Evolutionary conservation across 1,284 basidiomycete species (phyloP), one percentile per base, ranked within the genome.

Genomic region (Apiotrichum gamsii): DNA sequence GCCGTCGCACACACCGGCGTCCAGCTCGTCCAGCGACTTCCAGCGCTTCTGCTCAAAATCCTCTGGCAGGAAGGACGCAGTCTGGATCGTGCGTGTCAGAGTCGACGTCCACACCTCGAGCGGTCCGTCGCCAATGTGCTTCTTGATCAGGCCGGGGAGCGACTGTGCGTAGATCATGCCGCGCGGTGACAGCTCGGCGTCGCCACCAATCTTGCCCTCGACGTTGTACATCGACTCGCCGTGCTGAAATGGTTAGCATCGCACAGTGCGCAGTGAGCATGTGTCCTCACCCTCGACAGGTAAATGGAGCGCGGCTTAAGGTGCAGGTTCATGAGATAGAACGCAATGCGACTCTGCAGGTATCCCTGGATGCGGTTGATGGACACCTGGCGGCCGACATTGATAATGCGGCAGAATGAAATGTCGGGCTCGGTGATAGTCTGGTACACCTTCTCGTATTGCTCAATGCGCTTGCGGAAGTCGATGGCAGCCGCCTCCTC

Each of bases 241-340:
- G 65, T 99, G 95, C 88, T 93, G 60, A n/a, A 23, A 31, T 8
- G 9, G 24, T 49, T 18, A 54, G 47, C 19, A 28, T 30, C 14
- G 15, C 18, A 28, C 25, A 6, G 11, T 11, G 23, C 4, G 16
- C 20, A 8, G 14, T 14, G 24, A n/a, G 25, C 4, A 21, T 16
- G 23, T 5, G 11, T 0, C 73, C 80, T 62, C 63, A 93, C 90
- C 60, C 95, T 76, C 8, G 95, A 96, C 58, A 99, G 83, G 72
- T 93, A 99, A 60, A 99, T 97, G 68, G 86, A 90, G 52, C 95
- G 79, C 13, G 95, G 94, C 62, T 96, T 95, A 55, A 98, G 76
- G 69, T 99, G 95, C 60, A 97, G 72, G 72, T 98, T 98, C 93
- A 96, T 97, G 49, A 98, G 77, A 72, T 95, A 99, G 74, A 96